Conservation (phyloP, 805 yeast genomes). For the Clavispora fructus region DNA sequence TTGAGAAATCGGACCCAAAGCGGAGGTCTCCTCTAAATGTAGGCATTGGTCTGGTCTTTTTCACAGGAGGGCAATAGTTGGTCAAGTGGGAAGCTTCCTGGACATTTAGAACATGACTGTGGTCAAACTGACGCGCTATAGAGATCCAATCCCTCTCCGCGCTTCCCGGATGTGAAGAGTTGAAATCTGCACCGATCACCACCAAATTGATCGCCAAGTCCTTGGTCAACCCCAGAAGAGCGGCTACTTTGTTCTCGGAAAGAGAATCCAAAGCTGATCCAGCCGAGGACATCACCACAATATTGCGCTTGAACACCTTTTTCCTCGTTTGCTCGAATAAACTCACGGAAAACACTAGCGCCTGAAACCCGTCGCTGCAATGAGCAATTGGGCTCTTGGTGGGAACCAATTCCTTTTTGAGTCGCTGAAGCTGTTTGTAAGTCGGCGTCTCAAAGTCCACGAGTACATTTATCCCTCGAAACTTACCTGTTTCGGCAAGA, state of each 20-base stretch:
- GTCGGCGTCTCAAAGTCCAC: constrained; percentile 18
- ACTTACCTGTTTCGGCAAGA: constrained; percentile 10
- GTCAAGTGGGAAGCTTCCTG: constrained; percentile 4
- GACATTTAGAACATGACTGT: constrained; percentile 1
- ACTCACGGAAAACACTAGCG: constrained; percentile 32
- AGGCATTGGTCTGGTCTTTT: constrained; percentile 42
- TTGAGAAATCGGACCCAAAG: constrained; percentile 38
- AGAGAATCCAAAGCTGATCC: not conserved
- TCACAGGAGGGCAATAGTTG: constrained; percentile 20
- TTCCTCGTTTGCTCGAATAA: constrained; percentile 24
- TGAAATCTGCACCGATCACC: constrained; percentile 2
- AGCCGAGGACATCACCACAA: constrained; percentile 30
- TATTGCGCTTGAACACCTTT: constrained; percentile 30
- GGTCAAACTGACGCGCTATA: constrained; percentile 2
- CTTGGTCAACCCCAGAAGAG: constrained; percentile 7
- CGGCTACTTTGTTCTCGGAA: constrained; percentile 3
- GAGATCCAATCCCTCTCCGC: not conserved
- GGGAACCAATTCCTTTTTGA: constrained; percentile 6
- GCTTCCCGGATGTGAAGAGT: not conserved
- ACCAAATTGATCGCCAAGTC: constrained; percentile 7
- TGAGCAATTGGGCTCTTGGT: constrained; percentile 5
- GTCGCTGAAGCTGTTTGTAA: constrained; percentile 13
- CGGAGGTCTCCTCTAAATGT: constrained; percentile 45
- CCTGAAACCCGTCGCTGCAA: constrained; percentile 19
- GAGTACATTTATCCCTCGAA: constrained; percentile 11